A percentile compares a stretch with the other conserved stretches of the same genome.
Evolutionary conservation across 2,329 filamentous ascomycete species (phyloP).

Genomic region (Apiospora marii): DNA sequence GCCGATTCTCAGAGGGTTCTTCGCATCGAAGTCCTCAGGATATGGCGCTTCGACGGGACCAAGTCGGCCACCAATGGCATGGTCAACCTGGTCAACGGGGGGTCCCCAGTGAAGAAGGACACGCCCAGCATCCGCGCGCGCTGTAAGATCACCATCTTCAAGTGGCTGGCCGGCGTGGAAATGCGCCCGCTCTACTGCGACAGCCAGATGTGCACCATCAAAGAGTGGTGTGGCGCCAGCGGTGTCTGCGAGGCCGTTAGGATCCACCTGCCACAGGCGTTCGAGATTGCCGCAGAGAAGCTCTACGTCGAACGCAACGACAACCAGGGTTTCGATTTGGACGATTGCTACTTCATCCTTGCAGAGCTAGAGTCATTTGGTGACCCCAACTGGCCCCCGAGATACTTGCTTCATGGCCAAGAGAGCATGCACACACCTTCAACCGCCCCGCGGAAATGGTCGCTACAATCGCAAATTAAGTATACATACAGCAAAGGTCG

Average conservation of each 20-base stretch:
- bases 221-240: slow-evolving; percentile 56
- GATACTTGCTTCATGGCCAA: slow-evolving; percentile 46
- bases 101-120: slow-evolving; percentile 45
- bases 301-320: slow-evolving; percentile 58
- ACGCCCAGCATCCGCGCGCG: slow-evolving; percentile 47
- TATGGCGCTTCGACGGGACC: slow-evolving; percentile 57
- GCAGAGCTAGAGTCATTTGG: slow-evolving; percentile 62
- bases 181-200: slow-evolving; percentile 59
- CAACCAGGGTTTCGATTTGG: slow-evolving; percentile 55
- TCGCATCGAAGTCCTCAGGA: slow-evolving; percentile 61
- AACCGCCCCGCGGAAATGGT: slow-evolving; percentile 37
- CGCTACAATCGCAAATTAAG: slow-evolving; percentile 37
- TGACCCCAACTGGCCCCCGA: slow-evolving; percentile 60
- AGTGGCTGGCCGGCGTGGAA: slow-evolving; percentile 42
- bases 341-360: slow-evolving; percentile 57
- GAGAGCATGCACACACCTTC: slow-evolving; percentile 38
- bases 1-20: slow-evolving; percentile 50
- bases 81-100: slow-evolving; percentile 31
- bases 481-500: slow-evolving; percentile 43
- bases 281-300: slow-evolving; percentile 60
- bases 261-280: slow-evolving; percentile 57
- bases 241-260: slow-evolving; percentile 56
- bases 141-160: slow-evolving; percentile 53
- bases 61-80: slow-evolving; percentile 34
- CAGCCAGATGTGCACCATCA: slow-evolving; percentile 62